Evolutionary conservation across 2,329 filamentous ascomycete species (phyloP).

Genomic region (Dryadomyces quercivorus): DNA sequence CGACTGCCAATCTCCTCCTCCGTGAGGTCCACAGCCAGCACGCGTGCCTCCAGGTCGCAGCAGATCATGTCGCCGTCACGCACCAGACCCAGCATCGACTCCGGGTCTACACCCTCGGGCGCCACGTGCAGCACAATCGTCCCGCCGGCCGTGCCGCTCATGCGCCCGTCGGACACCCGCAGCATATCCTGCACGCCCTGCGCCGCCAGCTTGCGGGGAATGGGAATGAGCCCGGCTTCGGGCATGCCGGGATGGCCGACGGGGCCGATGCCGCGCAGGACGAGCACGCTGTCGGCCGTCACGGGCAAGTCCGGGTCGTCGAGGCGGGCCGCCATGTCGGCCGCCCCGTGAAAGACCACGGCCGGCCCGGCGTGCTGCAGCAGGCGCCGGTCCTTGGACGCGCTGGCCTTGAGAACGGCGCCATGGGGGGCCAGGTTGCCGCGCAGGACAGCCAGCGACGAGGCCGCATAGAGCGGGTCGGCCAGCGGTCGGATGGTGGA

Average conservation of each 20-base stretch:
- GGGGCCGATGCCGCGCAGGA: constrained; percentile 38
- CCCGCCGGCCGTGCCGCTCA: constrained; percentile 75
- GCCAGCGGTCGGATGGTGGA: constrained; percentile 54
- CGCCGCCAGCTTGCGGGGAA: constrained; percentile 66
- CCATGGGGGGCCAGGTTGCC: constrained; percentile 78
- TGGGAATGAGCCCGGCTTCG: constrained; percentile 54
- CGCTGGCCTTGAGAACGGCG: constrained; percentile 83
- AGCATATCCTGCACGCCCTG: constrained; percentile 69
- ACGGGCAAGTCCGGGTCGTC: constrained; percentile 51
- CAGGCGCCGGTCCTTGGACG: constrained; percentile 57
- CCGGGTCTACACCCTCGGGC: constrained; percentile 68
- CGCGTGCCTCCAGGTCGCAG: constrained; percentile 60
- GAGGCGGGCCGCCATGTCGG: constrained; percentile 57
- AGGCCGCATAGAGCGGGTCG: constrained; percentile 54
- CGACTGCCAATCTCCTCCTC: constrained; percentile 53
- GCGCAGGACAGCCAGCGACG: constrained; percentile 68
- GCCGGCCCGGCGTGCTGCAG: constrained; percentile 33
- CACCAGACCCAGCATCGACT: constrained; percentile 67
- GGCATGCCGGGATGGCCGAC: constrained; percentile 67
- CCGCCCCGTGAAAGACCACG: constrained; percentile 62
- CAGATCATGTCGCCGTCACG: constrained; percentile 65
- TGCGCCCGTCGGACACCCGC: constrained; percentile 75
- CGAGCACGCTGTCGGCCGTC: constrained; percentile 46
- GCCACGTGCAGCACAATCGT: constrained; percentile 84
- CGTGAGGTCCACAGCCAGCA: constrained; percentile 45